Conservation (phyloP, 192 early-diverging fungal genomes). For the Dissophora globulifera region DNA sequence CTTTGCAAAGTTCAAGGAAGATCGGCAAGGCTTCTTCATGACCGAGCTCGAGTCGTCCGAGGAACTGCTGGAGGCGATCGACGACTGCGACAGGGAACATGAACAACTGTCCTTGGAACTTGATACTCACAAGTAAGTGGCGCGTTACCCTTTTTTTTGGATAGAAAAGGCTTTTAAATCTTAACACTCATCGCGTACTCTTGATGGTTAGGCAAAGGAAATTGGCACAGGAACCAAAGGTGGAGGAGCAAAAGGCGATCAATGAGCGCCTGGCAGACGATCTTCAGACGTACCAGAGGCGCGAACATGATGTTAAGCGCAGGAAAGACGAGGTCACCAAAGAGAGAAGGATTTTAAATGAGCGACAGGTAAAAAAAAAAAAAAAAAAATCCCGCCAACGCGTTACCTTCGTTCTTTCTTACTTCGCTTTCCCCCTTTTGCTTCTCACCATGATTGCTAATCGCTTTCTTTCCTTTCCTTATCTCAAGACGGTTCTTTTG, state of each 20-base stretch:
- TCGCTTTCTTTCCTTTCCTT: not conserved
- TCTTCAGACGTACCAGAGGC: slow-evolving; percentile 19
- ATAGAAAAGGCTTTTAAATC: too few relatives aligned
- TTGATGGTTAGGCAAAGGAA: slow-evolving; percentile 13
- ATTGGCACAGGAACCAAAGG: slow-evolving; percentile 20
- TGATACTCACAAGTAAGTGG: slow-evolving; percentile 11
- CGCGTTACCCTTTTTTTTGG: too few relatives aligned
- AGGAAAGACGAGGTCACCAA: slow-evolving; percentile 18
- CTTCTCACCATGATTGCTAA: too few relatives aligned
- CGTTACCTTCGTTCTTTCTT: not conserved
- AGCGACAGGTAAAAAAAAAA: slow-evolving; percentile 20
- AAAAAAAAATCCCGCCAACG: too few relatives aligned
- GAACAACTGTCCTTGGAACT: slow-evolving; percentile 13
- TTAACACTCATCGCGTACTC: too few relatives aligned
- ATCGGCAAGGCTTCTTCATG: slow-evolving; percentile 54
- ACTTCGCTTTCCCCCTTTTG: too few relatives aligned
- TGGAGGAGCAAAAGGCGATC: slow-evolving; percentile 29
- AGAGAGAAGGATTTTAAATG: slow-evolving; percentile 8
- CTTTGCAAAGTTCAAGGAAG: slow-evolving; percentile 91
- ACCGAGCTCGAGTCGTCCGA: slow-evolving; percentile 10
- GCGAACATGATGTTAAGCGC: slow-evolving; percentile 8
- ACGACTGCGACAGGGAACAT: slow-evolving; percentile 14
- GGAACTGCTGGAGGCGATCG: slow-evolving; percentile 2
- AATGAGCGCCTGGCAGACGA: slow-evolving; percentile 27
- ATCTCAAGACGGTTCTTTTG: slow-evolving; percentile 21